Conservation (phyloP, 768 basidiomycete genomes). For the Termitomyces bulborhizus region DNA sequence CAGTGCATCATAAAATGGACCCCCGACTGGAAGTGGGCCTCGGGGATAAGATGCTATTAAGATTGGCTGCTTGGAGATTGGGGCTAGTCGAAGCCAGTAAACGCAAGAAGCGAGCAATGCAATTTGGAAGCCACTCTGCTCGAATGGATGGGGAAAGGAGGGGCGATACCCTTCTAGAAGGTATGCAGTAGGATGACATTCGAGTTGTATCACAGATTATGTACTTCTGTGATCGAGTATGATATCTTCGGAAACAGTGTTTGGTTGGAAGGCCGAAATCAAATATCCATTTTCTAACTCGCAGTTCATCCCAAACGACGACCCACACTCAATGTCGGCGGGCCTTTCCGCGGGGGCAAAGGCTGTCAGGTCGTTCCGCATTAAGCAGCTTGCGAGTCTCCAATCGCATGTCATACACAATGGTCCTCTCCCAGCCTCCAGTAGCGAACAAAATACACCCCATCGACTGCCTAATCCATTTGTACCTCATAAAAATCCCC, state of each 20-base stretch:
- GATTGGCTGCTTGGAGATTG: conserved; percentile 64
- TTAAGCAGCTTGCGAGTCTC: conserved; percentile 30
- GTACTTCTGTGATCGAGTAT: too few relatives aligned
- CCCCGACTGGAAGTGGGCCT: conserved; percentile 64
- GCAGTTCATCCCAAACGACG: background rate
- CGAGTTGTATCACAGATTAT: background rate
- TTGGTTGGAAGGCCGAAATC: background rate
- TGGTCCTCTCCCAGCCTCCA: conserved; percentile 29
- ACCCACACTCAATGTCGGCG: conserved; percentile 7
- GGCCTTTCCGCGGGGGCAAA: conserved; percentile 7
- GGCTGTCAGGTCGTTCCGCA: conserved; percentile 38
- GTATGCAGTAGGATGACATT: background rate
- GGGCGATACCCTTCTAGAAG: conserved; percentile 40
- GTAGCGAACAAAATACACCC: conserved; percentile 12
- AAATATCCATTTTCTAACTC: background rate
- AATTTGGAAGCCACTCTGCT: conserved; percentile 89
- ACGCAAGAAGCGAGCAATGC: conserved; percentile 92
- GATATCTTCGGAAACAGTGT: background rate
- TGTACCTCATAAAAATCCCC: conserved; percentile 52
- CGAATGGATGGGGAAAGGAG: conserved; percentile 67
- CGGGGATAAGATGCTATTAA: conserved; percentile 86
- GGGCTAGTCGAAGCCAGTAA: conserved; percentile 70
- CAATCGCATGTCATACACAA: conserved; percentile 30
- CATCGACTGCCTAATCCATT: conserved; percentile 60
- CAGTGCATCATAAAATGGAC: conserved; percentile 81